phyloP scores from a whole-genome alignment of 495 filamentous ascomycete species.

The Cryomyces minteri region DNA sequence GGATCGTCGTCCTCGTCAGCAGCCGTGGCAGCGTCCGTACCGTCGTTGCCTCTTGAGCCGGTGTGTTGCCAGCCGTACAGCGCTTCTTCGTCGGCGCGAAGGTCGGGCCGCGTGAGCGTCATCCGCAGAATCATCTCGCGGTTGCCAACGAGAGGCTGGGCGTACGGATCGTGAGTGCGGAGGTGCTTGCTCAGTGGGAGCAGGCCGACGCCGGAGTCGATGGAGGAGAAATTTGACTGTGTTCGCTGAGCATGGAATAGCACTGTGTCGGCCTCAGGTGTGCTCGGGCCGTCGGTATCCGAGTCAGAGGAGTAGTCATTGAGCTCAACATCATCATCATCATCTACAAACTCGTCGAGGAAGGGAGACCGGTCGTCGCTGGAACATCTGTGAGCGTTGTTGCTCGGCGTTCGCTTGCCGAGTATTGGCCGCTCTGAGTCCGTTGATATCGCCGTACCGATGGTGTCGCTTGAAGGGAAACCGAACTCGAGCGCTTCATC shows the following conservation, averaged over 20 bases:
- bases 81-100: constrained; percentile 48
- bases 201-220: constrained; percentile 2
- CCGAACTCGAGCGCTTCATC: constrained; percentile 91
- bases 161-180: constrained; percentile 4
- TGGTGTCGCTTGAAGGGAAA: constrained; percentile 40
- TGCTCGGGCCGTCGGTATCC: constrained; percentile 1
- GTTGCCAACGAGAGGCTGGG: constrained; percentile 23
- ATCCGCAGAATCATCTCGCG: constrained; percentile 91
- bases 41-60: not conserved
- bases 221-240: not conserved
- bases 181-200: not conserved
- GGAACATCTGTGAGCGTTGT: not conserved
- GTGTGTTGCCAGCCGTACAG: constrained; percentile 32
- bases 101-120: constrained; percentile 80
- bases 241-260: not conserved
- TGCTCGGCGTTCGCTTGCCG: constrained; percentile 9
- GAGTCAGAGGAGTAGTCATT: constrained; percentile 4
- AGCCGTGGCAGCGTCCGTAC: not conserved
- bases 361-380: too few species aligned
- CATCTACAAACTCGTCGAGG: not conserved
- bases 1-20: constrained; percentile 26
- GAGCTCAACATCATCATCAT: not conserved
- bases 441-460: constrained; percentile 18
- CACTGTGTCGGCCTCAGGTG: not conserved
- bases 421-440: constrained; percentile 7